Evolutionary conservation across 768 basidiomycete genomes (phyloP), one percentile per base, ranked within the genome.

Genomic region (Naganishia kalamii): DNA sequence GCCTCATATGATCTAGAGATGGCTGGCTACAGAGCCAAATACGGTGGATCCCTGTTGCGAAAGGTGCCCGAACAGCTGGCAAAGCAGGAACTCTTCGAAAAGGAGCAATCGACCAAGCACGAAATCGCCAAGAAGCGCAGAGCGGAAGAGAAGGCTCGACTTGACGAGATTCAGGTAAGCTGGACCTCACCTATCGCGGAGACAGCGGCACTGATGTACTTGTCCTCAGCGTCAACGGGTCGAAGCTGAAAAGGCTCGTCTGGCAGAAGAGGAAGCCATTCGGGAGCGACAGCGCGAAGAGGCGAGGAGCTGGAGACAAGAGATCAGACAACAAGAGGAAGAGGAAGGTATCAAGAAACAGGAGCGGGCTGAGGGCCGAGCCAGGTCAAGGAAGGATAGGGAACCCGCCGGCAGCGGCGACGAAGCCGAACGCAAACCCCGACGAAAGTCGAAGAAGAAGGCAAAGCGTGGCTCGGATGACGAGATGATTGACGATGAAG

Each of bases 1-100:
- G 81, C 93, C 19, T 90, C 92, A 0, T 98, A 97, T 78, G 89
- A 82, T 70, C 82, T 84, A 11, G 92, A 94, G 51, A 83, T 97
- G 49, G 91, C 92, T 0, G 88, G 92, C 70, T 88, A 94, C 70
- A 86, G 96, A 47, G 83, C 86, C 41, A 88, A 88, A 75, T 99
- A 97, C 71, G 92, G 92, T 13, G 88, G 90, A 67, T 87, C 83
- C 71, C 86, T 98, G 82, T 75, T 94, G 60, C 83, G 89, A 62
- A 86, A 86, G 59, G 87, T 85, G 2, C 88, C 89, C 12, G 90
- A 89, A 44, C 91, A 94, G 72, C 80, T 91, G 88, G 90, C 43
- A 82, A 84, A 21, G 92, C 92, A 5, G 83, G 89, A 62, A 85
- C 84, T 68, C 84, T 82, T 73, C 40, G 63, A 64, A 32, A 64